These are phyloP conservation scores for Phytomonas francai DNA, from an alignment of 208 protist species.

Conservation along the genomic window DNA sequence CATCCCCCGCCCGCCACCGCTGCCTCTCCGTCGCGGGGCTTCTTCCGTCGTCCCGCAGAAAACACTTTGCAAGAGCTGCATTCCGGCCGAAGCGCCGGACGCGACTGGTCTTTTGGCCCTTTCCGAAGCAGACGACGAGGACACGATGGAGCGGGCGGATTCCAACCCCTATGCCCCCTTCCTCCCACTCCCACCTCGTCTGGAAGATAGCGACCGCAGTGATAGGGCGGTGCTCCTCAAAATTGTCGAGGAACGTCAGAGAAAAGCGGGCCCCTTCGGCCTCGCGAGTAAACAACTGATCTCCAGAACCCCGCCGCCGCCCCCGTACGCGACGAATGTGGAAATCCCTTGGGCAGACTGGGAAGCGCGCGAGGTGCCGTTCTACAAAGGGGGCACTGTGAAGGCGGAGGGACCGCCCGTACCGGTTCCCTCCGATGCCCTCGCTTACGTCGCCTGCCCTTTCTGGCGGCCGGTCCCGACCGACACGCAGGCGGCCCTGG, in stretches of 20 bases:
- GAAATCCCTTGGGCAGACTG: conserved; percentile 39
- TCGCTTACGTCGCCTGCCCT: conserved; percentile 26
- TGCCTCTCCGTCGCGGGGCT: conserved; percentile 9
- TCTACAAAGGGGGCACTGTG: conserved; percentile 1
- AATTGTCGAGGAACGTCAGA: conserved; percentile 32
- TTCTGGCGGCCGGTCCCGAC: conserved; percentile 28
- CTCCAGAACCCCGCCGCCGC: conserved; percentile 38
- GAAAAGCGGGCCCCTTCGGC: no score
- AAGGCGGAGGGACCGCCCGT: background rate
- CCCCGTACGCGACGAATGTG: conserved; percentile 22
- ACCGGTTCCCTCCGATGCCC: conserved; percentile 4
- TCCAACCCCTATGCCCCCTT: background rate
- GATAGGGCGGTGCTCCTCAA: conserved; percentile 27
- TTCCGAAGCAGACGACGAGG: background rate
- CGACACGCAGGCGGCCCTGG: conserved; percentile 27
- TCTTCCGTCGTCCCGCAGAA: background rate
- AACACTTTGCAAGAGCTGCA: background rate
- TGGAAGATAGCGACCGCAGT: conserved; percentile 21
- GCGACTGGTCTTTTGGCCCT: background rate
- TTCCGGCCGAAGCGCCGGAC: background rate
- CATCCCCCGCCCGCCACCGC: conserved; percentile 31
- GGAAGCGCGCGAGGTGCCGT: conserved; percentile 19
- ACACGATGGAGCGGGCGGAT: background rate
- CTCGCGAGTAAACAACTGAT: conserved; percentile 15
- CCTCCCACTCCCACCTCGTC: conserved; percentile 15